Evolutionary conservation across 805 yeast species (phyloP).

Genomic region (Suhomyces pyralidae): DNA sequence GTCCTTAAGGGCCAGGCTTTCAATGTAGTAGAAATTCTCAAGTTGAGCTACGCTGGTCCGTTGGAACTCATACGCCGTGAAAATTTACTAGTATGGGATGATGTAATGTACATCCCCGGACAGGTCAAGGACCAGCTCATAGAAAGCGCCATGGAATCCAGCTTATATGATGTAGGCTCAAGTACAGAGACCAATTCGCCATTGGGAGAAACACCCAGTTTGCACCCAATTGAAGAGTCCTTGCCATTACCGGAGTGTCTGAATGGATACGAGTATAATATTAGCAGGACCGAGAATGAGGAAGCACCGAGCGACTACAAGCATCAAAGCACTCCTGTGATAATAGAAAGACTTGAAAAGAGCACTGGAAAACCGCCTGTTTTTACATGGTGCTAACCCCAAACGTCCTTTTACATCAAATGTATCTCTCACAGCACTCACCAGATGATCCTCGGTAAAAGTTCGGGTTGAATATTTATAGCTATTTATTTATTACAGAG

Average conservation of each 20-base stretch:
- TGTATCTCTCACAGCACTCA: too few relatives aligned
- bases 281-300: background rate
- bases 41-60: conserved; percentile 59
- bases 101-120: conserved; percentile 54
- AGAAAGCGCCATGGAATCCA: conserved; percentile 39
- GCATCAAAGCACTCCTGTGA: conserved; percentile 37
- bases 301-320: background rate
- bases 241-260: background rate
- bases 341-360: conserved; percentile 58
- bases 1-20: conserved; percentile 77
- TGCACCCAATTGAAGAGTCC: background rate
- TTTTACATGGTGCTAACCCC: conserved; percentile 58
- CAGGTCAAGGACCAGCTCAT: conserved; percentile 26
- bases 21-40: conserved; percentile 66
- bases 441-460: too few relatives aligned
- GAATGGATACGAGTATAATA: conserved; percentile 11
- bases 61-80: conserved; percentile 61
- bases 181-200: background rate
- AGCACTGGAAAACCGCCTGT: conserved; percentile 58
- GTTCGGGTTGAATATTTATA: too few relatives aligned
- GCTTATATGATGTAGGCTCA: conserved; percentile 17
- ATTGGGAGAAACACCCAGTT: background rate
- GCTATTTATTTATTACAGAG: background rate
- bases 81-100: conserved; percentile 57
- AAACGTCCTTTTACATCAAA: too few relatives aligned